Evolutionary conservation across 306 rosid species (phyloP).

Genomic region (Pterocarpus macrocarpus): DNA sequence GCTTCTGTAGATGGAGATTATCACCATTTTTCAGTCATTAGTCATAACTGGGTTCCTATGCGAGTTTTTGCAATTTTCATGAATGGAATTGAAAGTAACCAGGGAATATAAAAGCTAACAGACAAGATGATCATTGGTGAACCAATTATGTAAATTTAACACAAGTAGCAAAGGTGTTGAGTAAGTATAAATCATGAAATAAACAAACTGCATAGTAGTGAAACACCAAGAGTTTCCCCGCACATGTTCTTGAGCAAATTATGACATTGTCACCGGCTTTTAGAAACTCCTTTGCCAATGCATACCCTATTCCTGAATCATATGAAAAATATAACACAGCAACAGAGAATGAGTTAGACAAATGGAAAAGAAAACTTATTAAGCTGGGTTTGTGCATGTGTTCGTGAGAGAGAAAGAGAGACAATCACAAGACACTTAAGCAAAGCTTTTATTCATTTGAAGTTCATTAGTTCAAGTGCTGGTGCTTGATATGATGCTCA

Average conservation of each 20-base stretch:
- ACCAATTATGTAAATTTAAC: neutral
- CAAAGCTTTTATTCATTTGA: constrained; percentile 4
- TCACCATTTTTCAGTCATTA: neutral
- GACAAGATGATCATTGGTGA: neutral
- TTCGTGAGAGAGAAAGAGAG: neutral
- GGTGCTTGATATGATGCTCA: neutral
- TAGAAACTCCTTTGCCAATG: constrained; percentile 83
- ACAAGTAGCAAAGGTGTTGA: neutral
- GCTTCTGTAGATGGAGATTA: neutral
- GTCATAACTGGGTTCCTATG: neutral
- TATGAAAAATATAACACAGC: constrained; percentile 14
- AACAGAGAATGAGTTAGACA: constrained; percentile 19
- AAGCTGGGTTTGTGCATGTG: neutral
- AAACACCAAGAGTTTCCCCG: constrained; percentile 24
- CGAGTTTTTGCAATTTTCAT: neutral
- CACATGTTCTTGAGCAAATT: constrained; percentile 88
- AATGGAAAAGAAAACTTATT: neutral
- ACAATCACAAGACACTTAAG: neutral
- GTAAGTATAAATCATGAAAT: constrained; percentile 26
- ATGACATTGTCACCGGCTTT: constrained; percentile 86
- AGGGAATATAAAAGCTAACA: neutral
- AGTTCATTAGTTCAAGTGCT: neutral
- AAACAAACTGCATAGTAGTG: constrained; percentile 25
- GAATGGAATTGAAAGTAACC: neutral
- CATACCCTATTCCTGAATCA: constrained; percentile 86